Base-by-base conservation (phyloP, 768 basidiomycete species). In the Phlebiopsis flavidoalba region DNA sequence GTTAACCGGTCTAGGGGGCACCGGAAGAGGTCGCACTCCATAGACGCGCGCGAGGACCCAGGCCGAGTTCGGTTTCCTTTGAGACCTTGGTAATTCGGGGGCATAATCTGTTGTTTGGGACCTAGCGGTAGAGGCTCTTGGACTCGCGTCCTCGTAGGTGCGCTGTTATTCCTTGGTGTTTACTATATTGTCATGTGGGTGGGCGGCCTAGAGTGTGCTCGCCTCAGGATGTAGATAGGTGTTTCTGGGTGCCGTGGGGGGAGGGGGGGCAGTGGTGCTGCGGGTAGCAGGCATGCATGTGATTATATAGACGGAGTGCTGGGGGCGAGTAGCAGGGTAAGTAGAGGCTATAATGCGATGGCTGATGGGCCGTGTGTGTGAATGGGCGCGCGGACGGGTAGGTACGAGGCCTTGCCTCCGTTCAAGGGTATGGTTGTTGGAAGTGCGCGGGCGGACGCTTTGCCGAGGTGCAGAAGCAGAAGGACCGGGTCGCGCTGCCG, bases 21-120 rank as follows among this genome's bases (percentile, higher is more conserved):
- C 89, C 89, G 58, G 68, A 95, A 85, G 21, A 93, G 88, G 45
- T n/a, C n/a, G 86, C 88, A 65, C 86, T 88, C 91, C 91, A 93
- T 57, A 93, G 75, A 10, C 86, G 91, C 47, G 91, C 47, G 83
- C 79, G 55, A 93, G 78, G 63, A 92, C 85, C 88, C 88, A 91
- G 58, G 74, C n/a, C 73, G 63, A 83, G 79, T 64, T 89, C 83
- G n/a, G 65, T n/a, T n/a, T n/a, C 55, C 50, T 70, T 76, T 48
- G 86, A 83, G 62, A 82, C 75, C 61, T 79, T 75, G 72, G 79
- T 80, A 37, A 60, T 50, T 2, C n/a, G n/a, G 61, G 53, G 12
- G 60, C 56, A 24, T 58, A 64, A 10, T 67, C 67, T 8, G 58
- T 24, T 57, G 57, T n/a, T n/a, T n/a, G 50, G 50, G 63, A 63